Evolutionary conservation across 2,329 filamentous ascomycete species (phyloP).

Genomic region (Penicillium concentricum): DNA sequence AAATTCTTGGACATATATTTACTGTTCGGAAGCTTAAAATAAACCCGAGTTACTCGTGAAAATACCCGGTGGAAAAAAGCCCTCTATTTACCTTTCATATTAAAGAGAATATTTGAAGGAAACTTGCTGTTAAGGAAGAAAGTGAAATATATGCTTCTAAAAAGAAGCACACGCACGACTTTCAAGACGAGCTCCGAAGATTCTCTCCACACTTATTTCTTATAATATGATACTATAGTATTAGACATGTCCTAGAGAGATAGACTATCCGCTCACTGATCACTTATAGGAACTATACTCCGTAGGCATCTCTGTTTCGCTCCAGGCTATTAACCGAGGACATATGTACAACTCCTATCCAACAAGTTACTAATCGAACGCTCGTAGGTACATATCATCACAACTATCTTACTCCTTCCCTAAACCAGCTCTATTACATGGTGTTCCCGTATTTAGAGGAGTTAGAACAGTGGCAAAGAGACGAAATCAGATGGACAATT

Average conservation of each 20-base stretch:
- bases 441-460: background rate
- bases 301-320: too few relatives aligned
- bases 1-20: background rate
- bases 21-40: background rate
- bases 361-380: background rate
- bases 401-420: background rate
- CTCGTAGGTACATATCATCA: background rate
- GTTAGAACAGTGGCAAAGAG: background rate
- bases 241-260: background rate
- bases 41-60: background rate
- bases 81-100: background rate
- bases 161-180: background rate
- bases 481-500: background rate
- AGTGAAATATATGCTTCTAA: background rate
- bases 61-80: background rate
- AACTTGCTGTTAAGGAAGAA: background rate
- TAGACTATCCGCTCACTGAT: background rate
- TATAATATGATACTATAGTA: background rate
- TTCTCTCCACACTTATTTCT: background rate
- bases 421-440: background rate
- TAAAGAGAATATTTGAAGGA: background rate
- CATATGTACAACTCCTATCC: background rate
- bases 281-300: too few relatives aligned
- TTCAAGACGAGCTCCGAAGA: background rate
- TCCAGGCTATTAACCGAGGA: too few relatives aligned